phyloP scores from a whole-genome alignment of 345 rosid species.

The Salix purpurea region DNA sequence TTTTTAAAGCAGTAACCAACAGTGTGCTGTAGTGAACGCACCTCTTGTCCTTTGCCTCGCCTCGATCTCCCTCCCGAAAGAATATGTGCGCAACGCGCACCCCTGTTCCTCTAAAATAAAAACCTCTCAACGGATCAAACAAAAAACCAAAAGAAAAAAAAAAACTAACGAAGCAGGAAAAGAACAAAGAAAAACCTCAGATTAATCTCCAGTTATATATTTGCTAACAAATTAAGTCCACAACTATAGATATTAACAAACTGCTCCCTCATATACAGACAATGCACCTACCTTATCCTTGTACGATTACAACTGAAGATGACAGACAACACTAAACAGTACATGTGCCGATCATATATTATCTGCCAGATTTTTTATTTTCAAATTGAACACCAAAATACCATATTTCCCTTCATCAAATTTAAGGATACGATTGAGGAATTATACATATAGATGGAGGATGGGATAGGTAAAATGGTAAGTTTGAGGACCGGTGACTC shows the following conservation, averaged over 20 bases:
- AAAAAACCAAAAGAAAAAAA: not conserved
- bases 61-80: not conserved
- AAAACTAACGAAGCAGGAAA: not conserved
- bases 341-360: not conserved
- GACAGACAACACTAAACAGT: not conserved
- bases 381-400: not conserved
- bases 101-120: not conserved
- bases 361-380: not conserved
- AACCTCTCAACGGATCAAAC: not conserved
- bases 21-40: no score
- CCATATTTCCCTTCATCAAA: not conserved
- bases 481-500: no score
- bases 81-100: conserved; percentile 17
- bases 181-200: not conserved
- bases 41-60: not conserved
- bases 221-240: not conserved
- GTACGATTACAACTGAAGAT: not conserved
- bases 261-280: not conserved
- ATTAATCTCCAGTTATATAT: not conserved
- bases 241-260: not conserved
- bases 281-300: not conserved
- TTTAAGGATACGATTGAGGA: not conserved
- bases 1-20: no score
- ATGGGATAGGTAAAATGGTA: not conserved
- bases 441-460: not conserved